Evolutionary conservation across 1,139 yeast genomes (phyloP), one percentile per base, ranked within the genome.

Genomic region (Kodamaea plutei): DNA sequence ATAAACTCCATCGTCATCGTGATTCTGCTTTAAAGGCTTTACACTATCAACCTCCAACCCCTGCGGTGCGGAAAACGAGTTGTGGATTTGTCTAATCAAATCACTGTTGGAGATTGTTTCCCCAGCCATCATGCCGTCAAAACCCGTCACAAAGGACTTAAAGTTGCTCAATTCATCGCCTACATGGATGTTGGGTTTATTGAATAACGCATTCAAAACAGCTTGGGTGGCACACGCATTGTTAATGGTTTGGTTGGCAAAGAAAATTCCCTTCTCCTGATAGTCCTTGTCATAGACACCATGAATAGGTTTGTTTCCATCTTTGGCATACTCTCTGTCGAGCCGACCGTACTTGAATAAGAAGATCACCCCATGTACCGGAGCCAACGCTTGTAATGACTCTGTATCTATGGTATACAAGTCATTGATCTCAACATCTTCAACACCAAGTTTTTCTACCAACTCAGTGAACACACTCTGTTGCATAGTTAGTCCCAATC

Each of bases 151-250:
- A 50, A 80, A 80, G 30, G 58, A 56, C 37, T 63, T 65, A 52
- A 80, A 75, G 31, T 70, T 65, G 4, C 43, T 21, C 33, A 80
- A 54, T 27, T 71, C 76, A 0, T 58, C 54, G 1, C 88, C 87
- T 6, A 79, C 38, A 2, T 65, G 62, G 11, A 76, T 40, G 12
- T 60, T 62, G 2, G 55, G 52, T 23, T 51, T 50, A 35, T 68
- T 65, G 38, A 80, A 48, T 31, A 80, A 54, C 8, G 78, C 55
- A 36, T 79, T 76, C 35, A 80, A 56, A n/a, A 80, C 79, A 0
- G 88, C 88, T 46, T 76, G 84, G 1, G 88, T 80, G n/a, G 83
- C 88, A 54, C 88, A 80, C 2, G 88, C 85, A 47, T 80, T 78
- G 43, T 76, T 79, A 31, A 79, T 76, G 21, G 75, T 73, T 50